Evolutionary conservation across 768 basidiomycete species (phyloP).

Genomic region (Harrya chromipes): DNA sequence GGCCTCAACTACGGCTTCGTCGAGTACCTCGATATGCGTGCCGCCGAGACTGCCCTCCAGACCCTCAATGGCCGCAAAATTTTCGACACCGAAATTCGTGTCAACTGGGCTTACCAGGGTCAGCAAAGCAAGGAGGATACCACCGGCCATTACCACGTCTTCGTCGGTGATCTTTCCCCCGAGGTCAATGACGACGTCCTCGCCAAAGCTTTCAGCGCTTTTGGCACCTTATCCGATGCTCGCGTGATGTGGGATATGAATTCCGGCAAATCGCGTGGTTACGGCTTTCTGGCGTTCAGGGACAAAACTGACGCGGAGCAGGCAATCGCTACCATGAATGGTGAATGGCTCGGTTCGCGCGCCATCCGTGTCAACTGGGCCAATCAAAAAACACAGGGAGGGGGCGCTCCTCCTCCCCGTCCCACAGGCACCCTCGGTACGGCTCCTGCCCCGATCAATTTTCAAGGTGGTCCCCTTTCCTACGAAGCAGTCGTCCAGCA

Average conservation of each 20-base stretch:
- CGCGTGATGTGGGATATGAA: conserved; percentile 99
- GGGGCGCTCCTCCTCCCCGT: conserved; percentile 38
- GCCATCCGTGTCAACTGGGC: conserved; percentile 99
- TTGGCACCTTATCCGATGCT: conserved; percentile 94
- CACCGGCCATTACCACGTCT: conserved; percentile 95
- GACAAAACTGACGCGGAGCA: conserved; percentile 99
- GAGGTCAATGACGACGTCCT: conserved; percentile 99
- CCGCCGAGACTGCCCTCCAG: conserved; percentile 97
- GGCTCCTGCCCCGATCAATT: conserved; percentile 88
- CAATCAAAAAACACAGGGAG: conserved; percentile 94
- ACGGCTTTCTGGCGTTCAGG: conserved; percentile 97
- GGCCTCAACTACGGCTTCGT: conserved; percentile 99
- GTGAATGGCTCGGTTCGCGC: conserved; percentile 97
- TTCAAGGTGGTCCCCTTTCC: conserved; percentile 82
- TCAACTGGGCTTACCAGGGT: conserved; percentile 99
- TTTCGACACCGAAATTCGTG: conserved; percentile 98
- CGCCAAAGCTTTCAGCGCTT: conserved; percentile 94
- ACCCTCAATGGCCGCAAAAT: conserved; percentile 99
- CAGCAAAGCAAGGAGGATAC: conserved; percentile 99
- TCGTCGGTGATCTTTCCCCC: conserved; percentile 98
- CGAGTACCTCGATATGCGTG: conserved; percentile 98
- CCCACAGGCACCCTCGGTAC: conserved; percentile 47
- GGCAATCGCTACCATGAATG: conserved; percentile 99
- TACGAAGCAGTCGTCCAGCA: conserved; percentile 94
- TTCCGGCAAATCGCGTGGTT: conserved; percentile 96